Evolutionary conservation across 805 yeast genomes (phyloP), one percentile per base, ranked within the genome.

Genomic region (Metschnikowia hibisci): DNA sequence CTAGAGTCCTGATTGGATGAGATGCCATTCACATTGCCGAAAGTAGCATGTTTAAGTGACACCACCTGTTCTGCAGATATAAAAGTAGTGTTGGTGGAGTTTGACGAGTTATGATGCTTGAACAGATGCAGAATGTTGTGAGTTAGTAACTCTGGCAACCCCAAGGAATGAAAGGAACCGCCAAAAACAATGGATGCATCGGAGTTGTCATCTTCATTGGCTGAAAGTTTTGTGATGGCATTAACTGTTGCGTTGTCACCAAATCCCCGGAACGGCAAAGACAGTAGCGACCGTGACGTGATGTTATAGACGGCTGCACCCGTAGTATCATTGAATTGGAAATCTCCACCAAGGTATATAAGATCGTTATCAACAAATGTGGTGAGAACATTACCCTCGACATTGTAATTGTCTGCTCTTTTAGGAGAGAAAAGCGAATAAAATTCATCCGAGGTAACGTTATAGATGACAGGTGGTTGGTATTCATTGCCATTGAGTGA

Each of bases 301-400:
- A 66, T 55, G 61, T 87, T 74, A 73, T 87, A 91, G 4, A 80
- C 63, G 8, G 85, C 81, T 0, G 78, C 84, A 39, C 88, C 84
- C 51, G 70, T 55, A 6, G 81, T 69, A 35, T 66, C 60, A 43
- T 77, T 69, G 58, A 70, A 81, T 5, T 71, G 59, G 51, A 91
- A 78, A 46, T 77, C 73, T 15, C 99, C 99, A 8, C 97, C 99
- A 38, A 87, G 74, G 56, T 86, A 88, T 0, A 87, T 73, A 16
- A 77, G 43, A 16, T 74, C 63, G 27, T 64, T 60, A 34, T 68
- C 71, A 2, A 62, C 81, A 39, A 53, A 60, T 4, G 69, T 53
- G n/a, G 69, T 59, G 22, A 55, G 57, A 12, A 69, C 67, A 6
- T 49, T 36, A 8, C 74, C 74, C 28, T 58, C 53, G n/a, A 53